Evolutionary conservation across 129 eudicot species (phyloP), one percentile per base, ranked within the genome.

Genomic region (Pseudognaphalium luteoalbum): DNA sequence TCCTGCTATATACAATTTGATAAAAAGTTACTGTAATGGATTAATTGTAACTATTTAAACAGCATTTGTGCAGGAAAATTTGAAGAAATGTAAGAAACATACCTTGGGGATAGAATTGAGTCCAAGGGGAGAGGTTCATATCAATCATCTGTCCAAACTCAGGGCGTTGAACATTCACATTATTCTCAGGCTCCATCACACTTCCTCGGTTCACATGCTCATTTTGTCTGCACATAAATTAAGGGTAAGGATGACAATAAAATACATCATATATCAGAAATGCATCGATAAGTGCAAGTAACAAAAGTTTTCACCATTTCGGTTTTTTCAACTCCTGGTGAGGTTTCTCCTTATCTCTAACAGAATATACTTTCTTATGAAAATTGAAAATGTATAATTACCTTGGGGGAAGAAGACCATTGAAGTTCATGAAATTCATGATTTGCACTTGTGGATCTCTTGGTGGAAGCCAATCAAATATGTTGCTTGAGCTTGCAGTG

Each of bases 41-140:
- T 56, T 42, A 35, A 71, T 21, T 44, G 19, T 6, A 25, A 30
- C 39, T 44, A 44, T 12, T 54, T 59, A 44, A 74, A 67, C 20
- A 44, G 37, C 21, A 58, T 67, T 59, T 75, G 58, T 11, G 66
- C 2, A 30, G 30, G 44, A 4, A 28, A 70, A 25, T 19, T 37
- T 3, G 29, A 29, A 39, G 19, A 70, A 64, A 47, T 54, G 10
- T 34, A 50, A 52, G 29, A 56, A 66, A 58, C 66, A 52, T 79
- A 83, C 94, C 97, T 44, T 86, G 15, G 3, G 76, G 78, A 80
- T 85, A 91, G 70, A 77, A 86, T 11, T 84, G 87, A 10, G 87
- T 59, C 97, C 97, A 91, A 19, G 94, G 92, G 33, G 97, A 83
- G 19, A 78, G 80, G 73, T 91, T 91, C 79, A 86, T 92, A 78